These are phyloP conservation scores for Puccinia sorghi DNA, from an alignment of 1,284 basidiomycete genomes.

Conservation along the genomic window DNA sequence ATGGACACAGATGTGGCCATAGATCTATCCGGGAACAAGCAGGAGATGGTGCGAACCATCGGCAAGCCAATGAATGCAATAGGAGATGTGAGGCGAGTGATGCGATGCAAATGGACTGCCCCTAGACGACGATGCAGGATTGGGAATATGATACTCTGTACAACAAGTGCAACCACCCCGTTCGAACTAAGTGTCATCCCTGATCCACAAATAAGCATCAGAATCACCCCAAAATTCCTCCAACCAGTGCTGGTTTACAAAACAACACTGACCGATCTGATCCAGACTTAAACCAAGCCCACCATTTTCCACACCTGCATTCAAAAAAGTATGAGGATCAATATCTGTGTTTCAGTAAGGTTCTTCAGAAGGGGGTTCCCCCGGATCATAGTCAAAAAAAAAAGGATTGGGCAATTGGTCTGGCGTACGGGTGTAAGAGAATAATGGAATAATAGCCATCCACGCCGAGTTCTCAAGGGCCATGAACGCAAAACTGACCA, in stretches of 20 bases:
- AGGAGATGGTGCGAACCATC: neutral
- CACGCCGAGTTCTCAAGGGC: conserved; percentile 37
- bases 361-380: neutral
- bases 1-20: conserved; percentile 11
- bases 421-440: conserved; percentile 38
- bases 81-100: conserved; percentile 4
- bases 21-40: conserved; percentile 13
- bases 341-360: neutral
- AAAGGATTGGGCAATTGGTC: neutral
- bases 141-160: conserved; percentile 34
- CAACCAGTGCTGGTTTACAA: neutral
- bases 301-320: conserved; percentile 43
- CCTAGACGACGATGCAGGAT: conserved; percentile 13
- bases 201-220: neutral
- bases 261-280: conserved; percentile 35
- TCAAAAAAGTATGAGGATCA: neutral
- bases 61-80: conserved; percentile 24
- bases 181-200: conserved; percentile 35
- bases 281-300: conserved; percentile 37
- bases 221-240: neutral
- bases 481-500: conserved; percentile 35
- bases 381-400: neutral
- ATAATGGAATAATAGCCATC: conserved; percentile 38
- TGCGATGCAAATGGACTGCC: conserved; percentile 9
- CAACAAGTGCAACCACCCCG: conserved; percentile 30